Evolutionary conservation across 2,329 filamentous ascomycete genomes (phyloP).

Genomic region (Zymoseptoria brevis): DNA sequence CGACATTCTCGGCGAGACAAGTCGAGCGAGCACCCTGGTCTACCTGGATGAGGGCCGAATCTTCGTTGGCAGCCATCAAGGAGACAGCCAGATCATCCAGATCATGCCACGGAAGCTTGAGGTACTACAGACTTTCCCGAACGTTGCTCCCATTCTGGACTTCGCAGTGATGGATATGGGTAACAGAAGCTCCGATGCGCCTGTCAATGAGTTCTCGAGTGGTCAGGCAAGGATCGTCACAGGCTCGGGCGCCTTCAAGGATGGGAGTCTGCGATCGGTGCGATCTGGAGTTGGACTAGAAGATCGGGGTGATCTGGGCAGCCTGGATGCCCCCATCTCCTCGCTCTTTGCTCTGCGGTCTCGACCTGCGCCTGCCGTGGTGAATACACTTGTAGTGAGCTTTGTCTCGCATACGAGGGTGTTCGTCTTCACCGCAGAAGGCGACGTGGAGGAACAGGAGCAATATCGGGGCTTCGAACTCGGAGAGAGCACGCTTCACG

Average conservation of each 20-base stretch:
- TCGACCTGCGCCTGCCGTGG: constrained; percentile 61
- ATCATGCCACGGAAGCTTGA: constrained; percentile 53
- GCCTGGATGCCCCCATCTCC: constrained; percentile 48
- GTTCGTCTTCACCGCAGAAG: constrained; percentile 65
- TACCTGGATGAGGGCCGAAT: constrained; percentile 66
- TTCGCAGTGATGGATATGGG: constrained; percentile 96
- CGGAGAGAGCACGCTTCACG: constrained; percentile 63
- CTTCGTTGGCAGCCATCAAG: constrained; percentile 87
- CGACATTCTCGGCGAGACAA: constrained; percentile 58
- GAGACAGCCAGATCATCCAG: constrained; percentile 76
- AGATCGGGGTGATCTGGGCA: constrained; percentile 55
- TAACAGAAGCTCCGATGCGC: constrained; percentile 67
- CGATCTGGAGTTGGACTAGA: constrained; percentile 90
- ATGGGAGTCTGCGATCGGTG: constrained; percentile 82
- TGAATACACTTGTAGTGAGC: constrained; percentile 69
- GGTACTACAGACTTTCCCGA: constrained; percentile 66
- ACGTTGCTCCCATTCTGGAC: constrained; percentile 86
- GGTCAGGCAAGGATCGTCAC: constrained; percentile 91
- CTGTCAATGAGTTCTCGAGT: constrained; percentile 85
- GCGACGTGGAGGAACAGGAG: constrained; percentile 81
- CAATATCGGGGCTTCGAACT: constrained; percentile 63
- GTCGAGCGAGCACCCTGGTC: constrained; percentile 68
- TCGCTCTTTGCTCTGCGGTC: constrained; percentile 48
- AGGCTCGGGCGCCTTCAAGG: constrained; percentile 80
- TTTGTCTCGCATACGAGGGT: constrained; percentile 77